phyloP scores from a whole-genome alignment of 2,329 filamentous ascomycete genomes.

The Fusarium metavorans region DNA sequence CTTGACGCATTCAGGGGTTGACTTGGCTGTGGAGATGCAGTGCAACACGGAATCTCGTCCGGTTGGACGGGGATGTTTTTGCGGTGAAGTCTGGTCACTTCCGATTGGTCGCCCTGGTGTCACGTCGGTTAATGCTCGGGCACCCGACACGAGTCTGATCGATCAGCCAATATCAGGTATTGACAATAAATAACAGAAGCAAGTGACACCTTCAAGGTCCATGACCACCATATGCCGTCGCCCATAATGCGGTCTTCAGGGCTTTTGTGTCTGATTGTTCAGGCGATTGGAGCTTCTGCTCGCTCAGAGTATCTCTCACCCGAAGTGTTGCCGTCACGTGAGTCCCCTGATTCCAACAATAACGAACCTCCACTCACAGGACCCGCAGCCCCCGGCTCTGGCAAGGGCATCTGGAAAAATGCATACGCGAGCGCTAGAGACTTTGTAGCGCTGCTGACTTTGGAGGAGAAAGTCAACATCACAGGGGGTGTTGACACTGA shows the following conservation, averaged over 20 bases:
- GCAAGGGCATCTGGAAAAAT: slow-evolving; percentile 61
- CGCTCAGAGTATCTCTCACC: slow-evolving; percentile 1
- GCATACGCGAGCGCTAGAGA: slow-evolving; percentile 69
- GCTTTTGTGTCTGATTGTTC: slow-evolving; percentile 11
- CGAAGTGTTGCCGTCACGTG: slow-evolving; percentile 30
- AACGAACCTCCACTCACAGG: slow-evolving; percentile 7
- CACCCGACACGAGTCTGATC: not conserved
- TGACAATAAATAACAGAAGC: not conserved
- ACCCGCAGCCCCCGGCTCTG: slow-evolving; percentile 21
- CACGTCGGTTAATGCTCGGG: slow-evolving; percentile 5
- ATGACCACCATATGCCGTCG: not conserved
- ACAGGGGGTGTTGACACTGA: slow-evolving; percentile 65
- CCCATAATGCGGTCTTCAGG: slow-evolving; percentile 20
- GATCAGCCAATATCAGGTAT: not conserved
- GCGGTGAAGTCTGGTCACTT: not conserved
- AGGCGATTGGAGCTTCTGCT: not conserved
- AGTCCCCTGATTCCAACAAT: slow-evolving; percentile 11
- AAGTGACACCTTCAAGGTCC: not conserved
- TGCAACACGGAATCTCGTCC: not conserved
- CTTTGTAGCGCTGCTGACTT: slow-evolving; percentile 71
- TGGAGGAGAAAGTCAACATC: slow-evolving; percentile 72
- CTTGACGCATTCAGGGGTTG: not conserved
- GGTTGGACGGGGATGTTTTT: not conserved
- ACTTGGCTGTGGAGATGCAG: not conserved
- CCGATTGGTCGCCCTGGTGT: not conserved